Evolutionary conservation across 768 basidiomycete genomes (phyloP).

Genomic region (Rhodotorula kratochvilovae): DNA sequence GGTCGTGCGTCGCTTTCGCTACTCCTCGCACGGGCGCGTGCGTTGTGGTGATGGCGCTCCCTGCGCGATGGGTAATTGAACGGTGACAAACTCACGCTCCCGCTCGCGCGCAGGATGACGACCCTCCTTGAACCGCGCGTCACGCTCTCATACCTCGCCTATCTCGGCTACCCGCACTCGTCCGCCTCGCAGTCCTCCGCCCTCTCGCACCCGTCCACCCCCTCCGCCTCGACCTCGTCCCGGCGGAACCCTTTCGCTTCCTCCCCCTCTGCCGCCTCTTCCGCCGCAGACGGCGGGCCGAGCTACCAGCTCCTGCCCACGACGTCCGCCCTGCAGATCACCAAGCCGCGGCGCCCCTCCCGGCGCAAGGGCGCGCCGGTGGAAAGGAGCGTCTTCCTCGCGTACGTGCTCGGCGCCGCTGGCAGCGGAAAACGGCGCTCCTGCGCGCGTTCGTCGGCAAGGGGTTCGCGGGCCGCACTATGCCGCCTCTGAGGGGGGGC

Average conservation of each 20-base stretch:
- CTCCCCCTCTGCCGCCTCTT: background rate
- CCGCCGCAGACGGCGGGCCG: constrained; percentile 23
- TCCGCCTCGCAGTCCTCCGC: constrained; percentile 41
- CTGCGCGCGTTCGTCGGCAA: constrained; percentile 81
- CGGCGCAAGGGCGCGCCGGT: constrained; percentile 67
- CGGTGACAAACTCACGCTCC: background rate
- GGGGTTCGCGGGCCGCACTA: constrained; percentile 52
- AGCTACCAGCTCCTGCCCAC: constrained; percentile 45
- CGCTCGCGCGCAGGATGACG: constrained; percentile 66
- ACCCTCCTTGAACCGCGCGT: constrained; percentile 89
- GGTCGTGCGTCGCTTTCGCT: constrained; percentile 74
- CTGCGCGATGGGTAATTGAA: too few species aligned
- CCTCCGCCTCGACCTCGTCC: background rate
- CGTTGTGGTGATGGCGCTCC: too few species aligned
- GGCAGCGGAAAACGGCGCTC: constrained; percentile 92
- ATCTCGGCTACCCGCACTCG: constrained; percentile 81
- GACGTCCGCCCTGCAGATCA: constrained; percentile 80
- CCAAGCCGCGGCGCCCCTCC: constrained; percentile 74
- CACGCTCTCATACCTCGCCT: constrained; percentile 88
- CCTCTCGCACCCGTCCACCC: background rate
- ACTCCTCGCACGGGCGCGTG: too few species aligned
- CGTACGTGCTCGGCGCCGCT: constrained; percentile 86
- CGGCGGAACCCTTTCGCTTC: background rate
- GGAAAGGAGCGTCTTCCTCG: constrained; percentile 79
- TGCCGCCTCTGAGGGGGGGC: background rate